A percentile compares a stretch with the other conserved stretches of the same genome.
Evolutionary conservation across 257 asterid genomes (phyloP).

Genomic region (Jacaranda copaia): DNA sequence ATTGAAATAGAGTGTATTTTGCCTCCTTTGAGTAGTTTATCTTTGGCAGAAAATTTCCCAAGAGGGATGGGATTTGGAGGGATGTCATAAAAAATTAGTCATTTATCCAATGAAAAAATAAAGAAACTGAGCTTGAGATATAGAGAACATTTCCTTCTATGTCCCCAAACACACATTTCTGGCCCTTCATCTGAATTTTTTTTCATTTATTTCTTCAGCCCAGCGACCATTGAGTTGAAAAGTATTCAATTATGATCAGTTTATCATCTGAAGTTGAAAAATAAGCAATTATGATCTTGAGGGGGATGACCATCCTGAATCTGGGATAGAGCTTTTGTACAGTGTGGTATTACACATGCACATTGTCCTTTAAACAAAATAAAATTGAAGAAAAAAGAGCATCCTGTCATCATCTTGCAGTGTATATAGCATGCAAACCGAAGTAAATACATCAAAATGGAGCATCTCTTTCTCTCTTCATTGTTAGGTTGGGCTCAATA

Average conservation of each 20-base stretch:
- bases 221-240: neutral
- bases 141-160: neutral
- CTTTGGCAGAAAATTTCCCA: neutral
- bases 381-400: neutral
- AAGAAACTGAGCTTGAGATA: neutral
- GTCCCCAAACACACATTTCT: neutral
- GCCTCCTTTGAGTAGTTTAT: slow-evolving; percentile 17
- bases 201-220: neutral
- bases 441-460: neutral
- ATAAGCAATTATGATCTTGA: neutral
- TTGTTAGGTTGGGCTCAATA: neutral
- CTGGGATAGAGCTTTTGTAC: neutral
- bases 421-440: neutral
- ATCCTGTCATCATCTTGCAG: neutral
- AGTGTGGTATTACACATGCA: neutral
- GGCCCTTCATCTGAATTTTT: neutral
- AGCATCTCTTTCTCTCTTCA: neutral
- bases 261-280: neutral
- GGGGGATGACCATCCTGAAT: neutral
- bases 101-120: neutral
- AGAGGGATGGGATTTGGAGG: neutral
- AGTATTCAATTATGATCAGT: neutral
- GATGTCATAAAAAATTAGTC: neutral
- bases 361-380: neutral
- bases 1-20: neutral